Conservation (phyloP, 352 stramenopile species). For the Globisporangium carolinianum region DNA sequence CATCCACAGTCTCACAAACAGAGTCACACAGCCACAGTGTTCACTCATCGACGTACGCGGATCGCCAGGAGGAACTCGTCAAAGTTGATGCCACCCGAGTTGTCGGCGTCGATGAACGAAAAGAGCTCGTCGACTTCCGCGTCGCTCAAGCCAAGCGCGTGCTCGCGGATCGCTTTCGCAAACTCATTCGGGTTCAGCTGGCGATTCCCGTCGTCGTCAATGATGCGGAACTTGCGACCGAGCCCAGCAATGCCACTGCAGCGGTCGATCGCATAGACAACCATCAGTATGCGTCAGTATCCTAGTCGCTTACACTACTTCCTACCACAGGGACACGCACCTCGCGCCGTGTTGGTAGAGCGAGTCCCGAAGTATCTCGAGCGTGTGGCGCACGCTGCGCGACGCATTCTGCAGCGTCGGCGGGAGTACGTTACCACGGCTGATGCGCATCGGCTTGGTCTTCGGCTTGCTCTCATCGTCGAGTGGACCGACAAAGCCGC, state of each 20-base stretch:
- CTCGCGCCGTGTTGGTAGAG: slow-evolving; percentile 73
- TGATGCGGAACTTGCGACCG: slow-evolving; percentile 85
- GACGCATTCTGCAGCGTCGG: slow-evolving; percentile 50
- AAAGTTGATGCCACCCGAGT: slow-evolving; percentile 65
- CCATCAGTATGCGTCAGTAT: not conserved
- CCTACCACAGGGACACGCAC: slow-evolving; percentile 9
- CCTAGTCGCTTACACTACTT: too few species aligned
- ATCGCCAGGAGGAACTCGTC: slow-evolving; percentile 65
- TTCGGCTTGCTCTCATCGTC: slow-evolving; percentile 20
- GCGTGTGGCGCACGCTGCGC: slow-evolving; percentile 46
- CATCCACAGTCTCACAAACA: not conserved
- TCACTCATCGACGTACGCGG: slow-evolving; percentile 17
- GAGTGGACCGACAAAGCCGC: slow-evolving; percentile 18
- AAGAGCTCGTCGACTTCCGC: slow-evolving; percentile 69
- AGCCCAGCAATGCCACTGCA: slow-evolving; percentile 59
- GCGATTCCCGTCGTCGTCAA: slow-evolving; percentile 83
- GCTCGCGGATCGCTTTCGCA: slow-evolving; percentile 64
- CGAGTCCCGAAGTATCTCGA: slow-evolving; percentile 55
- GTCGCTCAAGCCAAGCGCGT: slow-evolving; percentile 46
- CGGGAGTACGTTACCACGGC: slow-evolving; percentile 64
- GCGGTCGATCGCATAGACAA: not conserved
- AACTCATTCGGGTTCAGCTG: slow-evolving; percentile 73
- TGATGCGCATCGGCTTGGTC: slow-evolving; percentile 54
- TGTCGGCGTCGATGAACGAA: slow-evolving; percentile 76
- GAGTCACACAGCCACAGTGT: not conserved